A percentile compares a stretch with the other conserved stretches of the same genome.
Conservation (phyloP, 1,284 basidiomycete genomes). For the Cryptococcus wingfieldii region DNA sequence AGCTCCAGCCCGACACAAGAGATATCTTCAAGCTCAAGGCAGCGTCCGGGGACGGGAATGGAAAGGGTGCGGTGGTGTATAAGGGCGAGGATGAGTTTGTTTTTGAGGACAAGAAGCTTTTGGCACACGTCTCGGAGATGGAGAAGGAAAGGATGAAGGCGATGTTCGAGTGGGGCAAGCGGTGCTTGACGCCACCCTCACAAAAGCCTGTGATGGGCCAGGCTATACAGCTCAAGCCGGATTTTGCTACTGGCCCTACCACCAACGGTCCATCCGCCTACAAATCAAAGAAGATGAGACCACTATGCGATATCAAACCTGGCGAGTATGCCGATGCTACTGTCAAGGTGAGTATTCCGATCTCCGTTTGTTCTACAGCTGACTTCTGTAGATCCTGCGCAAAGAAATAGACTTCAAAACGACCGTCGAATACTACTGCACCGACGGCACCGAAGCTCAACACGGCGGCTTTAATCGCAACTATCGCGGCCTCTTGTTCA, state of each 20-base stretch:
- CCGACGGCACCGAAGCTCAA: slow-evolving; percentile 29
- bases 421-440: slow-evolving; percentile 30
- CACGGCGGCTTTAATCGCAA: slow-evolving; percentile 14
- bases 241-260: not conserved
- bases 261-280: not conserved
- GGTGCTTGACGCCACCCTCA: not conserved
- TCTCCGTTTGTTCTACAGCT: not conserved
- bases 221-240: not conserved
- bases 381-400: not conserved
- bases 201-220: not conserved
- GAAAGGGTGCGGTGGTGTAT: not conserved
- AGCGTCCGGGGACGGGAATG: not conserved
- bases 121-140: not conserved
- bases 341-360: slow-evolving; percentile 24
- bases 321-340: slow-evolving; percentile 18
- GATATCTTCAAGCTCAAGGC: not conserved
- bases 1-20: not conserved
- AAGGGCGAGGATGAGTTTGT: not conserved
- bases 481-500: slow-evolving; percentile 20
- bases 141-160: slow-evolving; percentile 11
- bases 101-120: not conserved
- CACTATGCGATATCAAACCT: slow-evolving; percentile 3
- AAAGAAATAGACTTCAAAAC: slow-evolving; percentile 5
- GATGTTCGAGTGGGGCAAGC: slow-evolving; percentile 8
- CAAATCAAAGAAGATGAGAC: not conserved